Evolutionary conservation across 495 filamentous ascomycete genomes (phyloP).

Genomic region (Penicillium arizonense): DNA sequence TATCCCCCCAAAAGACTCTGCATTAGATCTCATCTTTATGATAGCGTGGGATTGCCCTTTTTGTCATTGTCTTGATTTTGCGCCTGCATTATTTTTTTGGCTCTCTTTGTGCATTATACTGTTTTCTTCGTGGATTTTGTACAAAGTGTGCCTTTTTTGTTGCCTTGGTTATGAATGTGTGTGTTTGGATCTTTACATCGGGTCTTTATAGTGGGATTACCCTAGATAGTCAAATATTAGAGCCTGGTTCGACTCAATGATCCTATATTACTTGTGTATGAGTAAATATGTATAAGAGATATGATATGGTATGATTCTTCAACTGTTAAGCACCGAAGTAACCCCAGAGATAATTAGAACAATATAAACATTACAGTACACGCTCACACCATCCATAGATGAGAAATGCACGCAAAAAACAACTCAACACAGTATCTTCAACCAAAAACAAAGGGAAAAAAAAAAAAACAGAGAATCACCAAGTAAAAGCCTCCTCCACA

Average conservation of each 20-base stretch:
- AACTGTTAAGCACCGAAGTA: background rate
- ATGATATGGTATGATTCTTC: too few relatives aligned
- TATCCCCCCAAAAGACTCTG: background rate
- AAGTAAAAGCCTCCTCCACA: constrained; percentile 92
- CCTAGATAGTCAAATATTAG: constrained; percentile 1
- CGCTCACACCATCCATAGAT: background rate
- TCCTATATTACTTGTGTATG: too few relatives aligned
- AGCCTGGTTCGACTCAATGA: background rate
- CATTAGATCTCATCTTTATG: background rate
- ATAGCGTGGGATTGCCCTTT: too few relatives aligned
- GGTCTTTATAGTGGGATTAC: background rate
- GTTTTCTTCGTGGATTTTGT: background rate
- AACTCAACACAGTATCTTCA: background rate
- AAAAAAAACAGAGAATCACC: constrained; percentile 34
- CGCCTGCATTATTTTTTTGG: background rate
- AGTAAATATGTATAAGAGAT: too few relatives aligned
- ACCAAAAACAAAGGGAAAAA: background rate
- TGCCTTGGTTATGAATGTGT: too few relatives aligned
- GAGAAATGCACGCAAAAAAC: background rate
- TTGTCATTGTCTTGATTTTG: too few relatives aligned
- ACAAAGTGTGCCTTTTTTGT: too few relatives aligned
- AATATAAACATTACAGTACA: too few relatives aligned
- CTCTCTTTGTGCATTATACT: background rate
- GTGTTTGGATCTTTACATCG: background rate
- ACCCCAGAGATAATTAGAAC: background rate